A percentile compares a stretch with the other conserved stretches of the same genome.
Conservation (phyloP, 345 rosid species). For the Gossypium stocksii region DNA sequence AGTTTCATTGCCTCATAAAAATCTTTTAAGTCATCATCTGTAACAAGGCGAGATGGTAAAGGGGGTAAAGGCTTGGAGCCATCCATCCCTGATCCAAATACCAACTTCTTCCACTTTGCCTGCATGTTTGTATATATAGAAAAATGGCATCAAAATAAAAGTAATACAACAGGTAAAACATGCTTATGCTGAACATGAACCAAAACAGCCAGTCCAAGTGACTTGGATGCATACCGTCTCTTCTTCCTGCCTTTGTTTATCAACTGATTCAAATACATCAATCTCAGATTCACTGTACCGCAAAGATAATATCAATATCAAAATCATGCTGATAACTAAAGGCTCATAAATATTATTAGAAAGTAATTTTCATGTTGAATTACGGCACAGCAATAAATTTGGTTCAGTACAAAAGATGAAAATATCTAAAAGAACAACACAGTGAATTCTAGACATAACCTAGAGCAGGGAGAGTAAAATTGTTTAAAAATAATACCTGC, state of each 20-base stretch:
- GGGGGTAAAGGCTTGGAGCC: conserved; percentile 40
- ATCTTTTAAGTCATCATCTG: conserved; percentile 69
- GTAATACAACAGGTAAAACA: conserved; percentile 12
- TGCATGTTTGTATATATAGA: conserved; percentile 27
- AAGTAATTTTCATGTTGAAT: not conserved
- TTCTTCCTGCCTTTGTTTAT: conserved; percentile 58
- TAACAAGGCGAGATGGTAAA: conserved; percentile 78
- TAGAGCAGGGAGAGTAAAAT: not conserved
- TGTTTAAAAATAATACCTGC: conserved; percentile 49
- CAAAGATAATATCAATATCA: not conserved
- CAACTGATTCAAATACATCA: conserved; percentile 81
- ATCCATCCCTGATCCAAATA: conserved; percentile 38
- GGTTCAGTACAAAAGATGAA: not conserved
- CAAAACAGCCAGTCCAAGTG: conserved; percentile 2
- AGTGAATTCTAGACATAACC: not conserved
- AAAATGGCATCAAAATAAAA: not conserved
- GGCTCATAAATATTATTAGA: not conserved
- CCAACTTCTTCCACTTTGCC: conserved; percentile 70
- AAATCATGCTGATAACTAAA: not conserved
- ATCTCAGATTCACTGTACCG: conserved; percentile 77
- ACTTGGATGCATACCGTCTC: conserved; percentile 52
- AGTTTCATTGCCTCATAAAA: conserved; percentile 70
- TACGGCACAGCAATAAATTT: not conserved
- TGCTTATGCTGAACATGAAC: not conserved
- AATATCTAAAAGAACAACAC: not conserved